Evolutionary conservation across 225 moss, liverwort and hornwort genomes (phyloP), one percentile per base, ranked within the genome.

Genomic region (Pleurozium schreberi): DNA sequence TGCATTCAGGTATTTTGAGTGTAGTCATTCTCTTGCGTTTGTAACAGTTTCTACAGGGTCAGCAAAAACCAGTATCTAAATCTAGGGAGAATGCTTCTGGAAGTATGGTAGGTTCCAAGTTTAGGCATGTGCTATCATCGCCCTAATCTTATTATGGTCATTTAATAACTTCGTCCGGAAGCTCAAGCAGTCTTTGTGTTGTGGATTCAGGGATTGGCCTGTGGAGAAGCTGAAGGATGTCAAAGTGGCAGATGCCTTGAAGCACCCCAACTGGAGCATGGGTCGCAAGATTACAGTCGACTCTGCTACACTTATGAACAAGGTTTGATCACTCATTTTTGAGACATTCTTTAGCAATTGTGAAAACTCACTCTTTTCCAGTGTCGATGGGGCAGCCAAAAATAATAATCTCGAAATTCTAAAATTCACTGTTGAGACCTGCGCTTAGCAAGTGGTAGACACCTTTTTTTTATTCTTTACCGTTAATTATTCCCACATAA

Each of bases 241-340:
- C 28, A 98, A 97, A 93, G 97, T 98, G 66, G 93, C 98, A 47
- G 98, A 98, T 90, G 98, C 98, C 57, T 92, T 98, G 93, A 98
- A 98, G 89, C 98, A 98, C 90, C 98, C 98, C 87, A 98, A 98
- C 90, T 98, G 98, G 98, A 94, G 65, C 91, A 98, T 98, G 98
- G 98, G 98, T 59, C 96, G 95, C 59, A 98, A 98, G 93, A 97
- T 98, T 42, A 98, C 98, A 11, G 98, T 98, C 25, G 98, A 98
- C 81, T 98, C 97, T 77, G 98, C 98, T 53, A 98, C 98, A 36
- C 92, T 98, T 23, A 97, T 98, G 98, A 98, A 98, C 89, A 98
- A 98, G 96, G 98, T 98, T 79, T 31, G 53, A 79, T 45, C 64
- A 20, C 45, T 38, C 50, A 31, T 33, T 75, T 62, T 30, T 33